phyloP scores from a whole-genome alignment of 495 filamentous ascomycete species.

The Aspergillus hancockii region DNA sequence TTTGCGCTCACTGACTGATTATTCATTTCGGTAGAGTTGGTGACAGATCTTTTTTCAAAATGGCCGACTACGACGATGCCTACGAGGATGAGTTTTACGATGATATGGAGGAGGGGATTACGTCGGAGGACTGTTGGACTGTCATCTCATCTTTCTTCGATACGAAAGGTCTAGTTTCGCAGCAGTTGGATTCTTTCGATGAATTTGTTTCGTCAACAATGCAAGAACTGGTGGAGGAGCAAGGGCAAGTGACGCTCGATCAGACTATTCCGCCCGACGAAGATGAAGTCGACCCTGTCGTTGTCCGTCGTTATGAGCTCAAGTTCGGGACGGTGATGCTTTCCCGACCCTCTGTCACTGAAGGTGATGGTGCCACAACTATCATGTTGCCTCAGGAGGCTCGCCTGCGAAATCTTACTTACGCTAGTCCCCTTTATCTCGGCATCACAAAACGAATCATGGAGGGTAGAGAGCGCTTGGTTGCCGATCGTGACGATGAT shows the following conservation, averaged over 20 bases:
- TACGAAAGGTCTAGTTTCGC: constrained; percentile 89
- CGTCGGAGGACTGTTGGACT: constrained; percentile 93
- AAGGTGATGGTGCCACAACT: constrained; percentile 83
- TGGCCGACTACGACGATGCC: constrained; percentile 55
- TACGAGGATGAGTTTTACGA: constrained; percentile 58
- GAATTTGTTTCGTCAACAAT: constrained; percentile 92
- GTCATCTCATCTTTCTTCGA: constrained; percentile 98
- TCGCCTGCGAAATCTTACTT: constrained; percentile 91
- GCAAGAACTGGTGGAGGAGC: constrained; percentile 88
- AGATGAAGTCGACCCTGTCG: constrained; percentile 70
- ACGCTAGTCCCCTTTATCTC: constrained; percentile 86
- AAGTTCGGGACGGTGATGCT: constrained; percentile 86
- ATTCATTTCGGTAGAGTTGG: constrained; percentile 4
- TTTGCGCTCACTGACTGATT: constrained; percentile 30
- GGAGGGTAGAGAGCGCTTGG: constrained; percentile 73
- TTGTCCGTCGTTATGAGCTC: constrained; percentile 87
- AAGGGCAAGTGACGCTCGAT: constrained; percentile 83
- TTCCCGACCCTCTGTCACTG: constrained; percentile 81
- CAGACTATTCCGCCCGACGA: constrained; percentile 72
- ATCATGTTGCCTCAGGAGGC: constrained; percentile 89
- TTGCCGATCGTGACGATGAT: constrained; percentile 53
- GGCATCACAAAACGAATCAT: constrained; percentile 77
- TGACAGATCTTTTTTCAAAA: constrained; percentile 28
- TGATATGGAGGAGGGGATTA: constrained; percentile 68
- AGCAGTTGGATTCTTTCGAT: constrained; percentile 97